Evolutionary conservation across 2,329 filamentous ascomycete genomes (phyloP).

Genomic region (Shiraia sp.): DNA sequence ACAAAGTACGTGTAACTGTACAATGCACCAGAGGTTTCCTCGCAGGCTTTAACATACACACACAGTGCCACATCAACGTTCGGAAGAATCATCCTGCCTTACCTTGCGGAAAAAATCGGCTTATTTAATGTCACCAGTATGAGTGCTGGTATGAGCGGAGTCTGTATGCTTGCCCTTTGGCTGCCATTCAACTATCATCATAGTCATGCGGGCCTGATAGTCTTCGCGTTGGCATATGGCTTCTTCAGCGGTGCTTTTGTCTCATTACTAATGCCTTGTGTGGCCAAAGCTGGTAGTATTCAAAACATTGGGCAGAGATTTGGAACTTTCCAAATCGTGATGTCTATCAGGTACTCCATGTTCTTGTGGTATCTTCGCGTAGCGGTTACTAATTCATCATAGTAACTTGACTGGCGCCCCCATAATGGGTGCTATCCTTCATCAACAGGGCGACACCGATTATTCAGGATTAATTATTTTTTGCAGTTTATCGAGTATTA

Average conservation of each 20-base stretch:
- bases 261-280: slow-evolving; percentile 12
- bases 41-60: neutral
- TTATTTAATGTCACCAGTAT: slow-evolving; percentile 7
- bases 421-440: slow-evolving; percentile 4
- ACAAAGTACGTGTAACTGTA: slow-evolving; percentile 8
- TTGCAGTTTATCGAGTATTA: neutral
- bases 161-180: slow-evolving; percentile 13
- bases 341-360: slow-evolving; percentile 1
- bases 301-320: slow-evolving; percentile 6
- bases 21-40: no score
- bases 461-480: slow-evolving; percentile 1
- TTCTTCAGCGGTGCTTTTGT: slow-evolving; percentile 13
- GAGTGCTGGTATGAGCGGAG: neutral
- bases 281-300: slow-evolving; percentile 7
- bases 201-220: slow-evolving; percentile 7
- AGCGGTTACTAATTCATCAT: neutral
- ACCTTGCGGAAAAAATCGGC: slow-evolving; percentile 5
- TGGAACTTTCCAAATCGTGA: slow-evolving; percentile 8
- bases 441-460: neutral
- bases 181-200: slow-evolving; percentile 10
- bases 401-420: slow-evolving; percentile 5
- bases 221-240: slow-evolving; percentile 14
- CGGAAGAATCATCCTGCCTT: slow-evolving; percentile 8
- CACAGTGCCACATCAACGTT: slow-evolving; percentile 7
- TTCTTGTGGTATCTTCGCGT: neutral